phyloP scores from a whole-genome alignment of 2,329 filamentous ascomycete genomes.

The Trichoderma koningii region DNA sequence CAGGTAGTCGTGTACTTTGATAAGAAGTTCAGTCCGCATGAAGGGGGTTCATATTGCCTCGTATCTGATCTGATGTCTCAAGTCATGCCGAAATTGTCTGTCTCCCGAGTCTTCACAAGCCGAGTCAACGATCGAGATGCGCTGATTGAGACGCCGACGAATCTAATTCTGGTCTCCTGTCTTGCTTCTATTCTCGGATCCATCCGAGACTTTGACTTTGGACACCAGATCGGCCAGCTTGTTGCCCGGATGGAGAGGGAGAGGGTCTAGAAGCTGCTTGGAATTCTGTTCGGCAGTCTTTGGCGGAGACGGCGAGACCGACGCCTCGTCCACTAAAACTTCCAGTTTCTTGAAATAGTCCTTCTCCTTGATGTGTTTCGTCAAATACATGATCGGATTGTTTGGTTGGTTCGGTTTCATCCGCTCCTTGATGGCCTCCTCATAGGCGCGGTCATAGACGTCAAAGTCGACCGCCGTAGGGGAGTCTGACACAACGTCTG shows the following conservation, averaged over 20 bases:
- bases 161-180: slow-evolving; percentile 13
- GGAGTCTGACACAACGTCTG: slow-evolving; percentile 73
- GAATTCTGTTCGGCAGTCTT: slow-evolving; percentile 29
- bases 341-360: slow-evolving; percentile 44
- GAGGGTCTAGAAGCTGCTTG: slow-evolving; percentile 26
- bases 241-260: slow-evolving; percentile 19
- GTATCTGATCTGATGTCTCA: not conserved
- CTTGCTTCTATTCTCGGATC: slow-evolving; percentile 19
- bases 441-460: slow-evolving; percentile 86
- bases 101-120: slow-evolving; percentile 8
- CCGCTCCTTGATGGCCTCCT: slow-evolving; percentile 70
- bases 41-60: not conserved
- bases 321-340: slow-evolving; percentile 42
- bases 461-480: slow-evolving; percentile 82
- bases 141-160: not conserved
- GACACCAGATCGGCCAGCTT: slow-evolving; percentile 29
- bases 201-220: slow-evolving; percentile 27
- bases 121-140: not conserved
- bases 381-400: slow-evolving; percentile 52
- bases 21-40: not conserved
- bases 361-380: slow-evolving; percentile 50
- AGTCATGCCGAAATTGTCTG: not conserved
- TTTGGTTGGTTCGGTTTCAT: slow-evolving; percentile 56
- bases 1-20: slow-evolving; percentile 3
- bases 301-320: slow-evolving; percentile 25